Base-by-base conservation (phyloP, 2,329 filamentous ascomycete genomes). In the Aspergillus aculeatus region DNA sequence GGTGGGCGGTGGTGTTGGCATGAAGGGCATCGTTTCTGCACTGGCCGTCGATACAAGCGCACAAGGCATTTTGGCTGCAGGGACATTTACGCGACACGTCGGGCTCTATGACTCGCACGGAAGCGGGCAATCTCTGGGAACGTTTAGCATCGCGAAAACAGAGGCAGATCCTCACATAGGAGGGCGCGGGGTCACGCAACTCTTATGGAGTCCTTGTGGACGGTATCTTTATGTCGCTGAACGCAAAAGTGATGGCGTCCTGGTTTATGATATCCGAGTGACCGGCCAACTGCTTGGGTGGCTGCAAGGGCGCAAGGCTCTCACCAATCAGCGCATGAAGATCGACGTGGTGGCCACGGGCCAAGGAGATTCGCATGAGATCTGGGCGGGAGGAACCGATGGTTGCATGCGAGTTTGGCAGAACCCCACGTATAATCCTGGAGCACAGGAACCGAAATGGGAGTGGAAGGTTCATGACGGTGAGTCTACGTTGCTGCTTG, bases 361-460 rank as follows among this genome's bases (percentile, higher is more conserved):
- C 54, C 50, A 71, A 21, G 67, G 68, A 26, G 73, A 71, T 11
- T 73, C 76, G 9, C 78, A 82, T 65, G 83, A 87, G 66, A 72
- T 88, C 21, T 87, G 84, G 84, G 80, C 77, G 50, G 86, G 86
- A 10, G 85, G 84, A 0, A 78, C 71, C 1, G 85, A 88, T 74
- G 86, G 86, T 0, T 66, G 65, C 19, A 75, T 84, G 57, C 75
- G 82, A 59, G 73, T 79, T 56, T 85, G 83, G 83, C 74, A 71
- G 47, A 74, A 81, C 59, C 76, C 81, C 1, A 72, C 77, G n/a
- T 64, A 69, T 44, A 66, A 64, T 21, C 75, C 75, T 57, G 82
- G 78, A 10, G 70, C 73, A 4, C 69, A 80, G 38, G 64, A 71
- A 21, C 77, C 82, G 2, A 75, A 77, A 61, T 77, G 71, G 64